phyloP scores from a whole-genome alignment of 2,329 filamentous ascomycete genomes.

The Emergomyces pasteurianus region DNA sequence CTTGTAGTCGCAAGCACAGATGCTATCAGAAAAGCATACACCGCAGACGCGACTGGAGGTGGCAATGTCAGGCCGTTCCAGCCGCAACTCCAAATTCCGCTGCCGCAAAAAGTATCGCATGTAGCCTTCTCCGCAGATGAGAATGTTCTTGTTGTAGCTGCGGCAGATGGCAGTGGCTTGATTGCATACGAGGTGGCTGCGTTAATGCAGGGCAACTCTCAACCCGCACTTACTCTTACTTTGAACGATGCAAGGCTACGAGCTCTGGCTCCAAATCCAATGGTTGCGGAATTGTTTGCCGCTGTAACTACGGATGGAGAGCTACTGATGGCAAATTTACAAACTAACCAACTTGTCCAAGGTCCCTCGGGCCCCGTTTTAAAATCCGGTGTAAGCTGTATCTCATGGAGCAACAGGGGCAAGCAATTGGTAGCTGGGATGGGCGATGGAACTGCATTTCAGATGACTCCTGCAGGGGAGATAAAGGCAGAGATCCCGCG shows the following conservation, averaged over 20 bases:
- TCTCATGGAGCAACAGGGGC: slow-evolving; percentile 84
- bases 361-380: slow-evolving; percentile 53
- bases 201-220: slow-evolving; percentile 53
- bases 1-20: slow-evolving; percentile 68
- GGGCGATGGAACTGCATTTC: slow-evolving; percentile 63
- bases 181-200: slow-evolving; percentile 67
- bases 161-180: slow-evolving; percentile 68
- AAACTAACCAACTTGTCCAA: slow-evolving; percentile 47
- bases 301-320: slow-evolving; percentile 71
- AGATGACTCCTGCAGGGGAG: slow-evolving; percentile 72
- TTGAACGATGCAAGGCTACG: slow-evolving; percentile 66
- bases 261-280: slow-evolving; percentile 68
- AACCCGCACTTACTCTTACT: slow-evolving; percentile 60
- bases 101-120: slow-evolving; percentile 71
- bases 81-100: slow-evolving; percentile 59
- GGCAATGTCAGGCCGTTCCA: slow-evolving; percentile 57
- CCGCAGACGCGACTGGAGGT: slow-evolving; percentile 44
- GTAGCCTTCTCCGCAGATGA: slow-evolving; percentile 87
- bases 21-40: slow-evolving; percentile 63
- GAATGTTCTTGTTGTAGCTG: slow-evolving; percentile 67
- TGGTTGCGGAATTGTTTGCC: slow-evolving; percentile 52
- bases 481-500: slow-evolving; percentile 68
- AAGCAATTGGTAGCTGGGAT: slow-evolving; percentile 87
- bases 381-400: slow-evolving; percentile 65
- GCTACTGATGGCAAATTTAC: slow-evolving; percentile 71